Conservation (phyloP, 1,284 basidiomycete species). For the Cryptococcus hybrid region DNA sequence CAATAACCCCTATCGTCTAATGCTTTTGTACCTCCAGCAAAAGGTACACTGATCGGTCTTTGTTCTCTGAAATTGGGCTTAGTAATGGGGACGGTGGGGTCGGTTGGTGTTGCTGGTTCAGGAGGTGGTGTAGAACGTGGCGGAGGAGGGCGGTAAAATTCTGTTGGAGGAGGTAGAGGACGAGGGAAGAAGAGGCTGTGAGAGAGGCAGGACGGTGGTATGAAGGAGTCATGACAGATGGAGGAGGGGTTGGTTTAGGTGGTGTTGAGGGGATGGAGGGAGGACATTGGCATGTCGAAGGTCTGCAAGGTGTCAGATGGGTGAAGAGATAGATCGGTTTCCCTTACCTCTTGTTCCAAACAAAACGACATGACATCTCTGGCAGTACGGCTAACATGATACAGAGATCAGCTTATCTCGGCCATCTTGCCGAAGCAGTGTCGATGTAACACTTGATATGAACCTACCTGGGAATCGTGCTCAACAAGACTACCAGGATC, state of each 20-base stretch:
- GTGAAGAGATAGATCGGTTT: neutral
- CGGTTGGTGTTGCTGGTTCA: slow-evolving; percentile 16
- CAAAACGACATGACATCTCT: slow-evolving; percentile 44
- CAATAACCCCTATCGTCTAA: slow-evolving; percentile 36
- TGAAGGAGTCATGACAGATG: slow-evolving; percentile 1
- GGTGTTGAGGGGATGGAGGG: slow-evolving; percentile 7
- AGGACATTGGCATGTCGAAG: slow-evolving; percentile 38
- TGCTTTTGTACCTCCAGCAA: slow-evolving; percentile 29
- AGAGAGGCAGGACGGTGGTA: slow-evolving; percentile 14
- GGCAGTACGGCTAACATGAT: slow-evolving; percentile 41
- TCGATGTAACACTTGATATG: no score
- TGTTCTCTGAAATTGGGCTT: slow-evolving; percentile 35
- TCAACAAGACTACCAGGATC: slow-evolving; percentile 48
- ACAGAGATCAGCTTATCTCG: neutral
- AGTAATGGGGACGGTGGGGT: slow-evolving; percentile 25
- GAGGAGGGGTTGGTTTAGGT: slow-evolving; percentile 12
- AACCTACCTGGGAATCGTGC: slow-evolving; percentile 44
- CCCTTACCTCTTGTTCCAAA: slow-evolving; percentile 45
- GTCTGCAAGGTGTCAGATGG: slow-evolving; percentile 22
- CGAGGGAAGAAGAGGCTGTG: slow-evolving; percentile 11
- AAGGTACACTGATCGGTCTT: slow-evolving; percentile 31
- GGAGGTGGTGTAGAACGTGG: slow-evolving; percentile 10
- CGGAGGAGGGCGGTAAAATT: slow-evolving; percentile 31
- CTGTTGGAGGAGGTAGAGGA: slow-evolving; percentile 21
- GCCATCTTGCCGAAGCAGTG: neutral